Conservation (phyloP, 2,329 filamentous ascomycete genomes). For the Phaeosphaeria sp. region DNA sequence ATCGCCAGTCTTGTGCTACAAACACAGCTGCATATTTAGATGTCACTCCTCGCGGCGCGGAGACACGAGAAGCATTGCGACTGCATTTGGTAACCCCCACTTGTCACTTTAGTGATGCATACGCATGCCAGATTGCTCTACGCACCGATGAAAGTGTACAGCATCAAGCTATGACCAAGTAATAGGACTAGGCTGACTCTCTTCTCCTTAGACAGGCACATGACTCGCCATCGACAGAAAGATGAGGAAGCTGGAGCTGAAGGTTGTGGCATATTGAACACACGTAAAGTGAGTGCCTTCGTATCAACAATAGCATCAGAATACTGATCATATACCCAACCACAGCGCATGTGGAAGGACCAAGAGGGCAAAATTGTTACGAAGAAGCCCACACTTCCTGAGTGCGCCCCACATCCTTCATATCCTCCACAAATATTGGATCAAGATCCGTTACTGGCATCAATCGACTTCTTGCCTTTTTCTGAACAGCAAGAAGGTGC, state of each 20-base stretch:
- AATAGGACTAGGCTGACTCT: conserved; percentile 24
- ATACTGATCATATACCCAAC: neutral
- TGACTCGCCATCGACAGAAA: conserved; percentile 61
- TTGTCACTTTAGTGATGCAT: conserved; percentile 2
- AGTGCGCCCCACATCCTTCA: conserved; percentile 12
- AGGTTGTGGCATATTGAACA: conserved; percentile 60
- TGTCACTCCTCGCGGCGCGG: too few species aligned
- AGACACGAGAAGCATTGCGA: neutral
- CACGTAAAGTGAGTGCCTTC: conserved; percentile 41
- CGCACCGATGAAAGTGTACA: conserved; percentile 3
- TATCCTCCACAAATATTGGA: conserved; percentile 7
- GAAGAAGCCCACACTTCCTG: conserved; percentile 43
- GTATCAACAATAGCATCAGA: neutral
- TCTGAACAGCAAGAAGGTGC: conserved; percentile 26
- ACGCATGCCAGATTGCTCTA: neutral
- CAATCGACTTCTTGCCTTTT: conserved; percentile 30
- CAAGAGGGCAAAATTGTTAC: conserved; percentile 61
- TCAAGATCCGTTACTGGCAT: conserved; percentile 20
- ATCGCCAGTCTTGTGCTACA: neutral
- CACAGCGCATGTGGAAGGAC: conserved; percentile 63
- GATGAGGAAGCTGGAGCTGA: conserved; percentile 63
- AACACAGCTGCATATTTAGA: neutral
- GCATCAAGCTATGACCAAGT: conserved; percentile 4
- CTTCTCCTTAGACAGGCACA: conserved; percentile 60
- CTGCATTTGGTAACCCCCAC: conserved; percentile 3